These are phyloP conservation scores for Salix viminalis DNA, from an alignment of 345 rosid genomes.

Conservation along the genomic window DNA sequence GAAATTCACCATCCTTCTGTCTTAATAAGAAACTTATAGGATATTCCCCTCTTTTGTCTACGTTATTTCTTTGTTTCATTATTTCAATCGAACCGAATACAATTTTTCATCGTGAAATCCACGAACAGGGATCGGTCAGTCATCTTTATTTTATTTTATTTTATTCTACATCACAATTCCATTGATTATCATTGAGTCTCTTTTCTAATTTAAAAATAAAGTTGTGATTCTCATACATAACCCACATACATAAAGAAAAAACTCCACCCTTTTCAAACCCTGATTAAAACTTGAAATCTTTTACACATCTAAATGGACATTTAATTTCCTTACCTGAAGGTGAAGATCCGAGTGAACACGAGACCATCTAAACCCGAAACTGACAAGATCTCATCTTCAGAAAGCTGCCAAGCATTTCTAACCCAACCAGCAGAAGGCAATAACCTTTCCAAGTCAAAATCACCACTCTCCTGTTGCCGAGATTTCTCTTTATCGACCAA, in stretches of 20 bases:
- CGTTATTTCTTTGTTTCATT: too few species aligned
- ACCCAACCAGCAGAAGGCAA: slow-evolving; percentile 89
- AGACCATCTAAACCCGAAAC: slow-evolving; percentile 71
- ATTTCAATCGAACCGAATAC: too few species aligned
- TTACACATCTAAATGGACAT: background rate
- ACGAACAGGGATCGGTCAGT: too few species aligned
- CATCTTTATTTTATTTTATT: too few species aligned
- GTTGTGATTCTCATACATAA: background rate
- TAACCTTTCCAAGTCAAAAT: slow-evolving; percentile 57
- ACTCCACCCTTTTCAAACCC: background rate
- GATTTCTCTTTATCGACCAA: slow-evolving; percentile 39
- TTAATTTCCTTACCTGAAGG: slow-evolving; percentile 48
- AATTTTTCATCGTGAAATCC: too few species aligned
- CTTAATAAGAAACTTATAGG: too few species aligned
- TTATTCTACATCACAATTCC: too few species aligned
- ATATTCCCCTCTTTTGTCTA: too few species aligned
- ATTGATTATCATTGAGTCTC: too few species aligned
- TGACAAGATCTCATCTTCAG: slow-evolving; percentile 62
- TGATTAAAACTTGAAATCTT: background rate
- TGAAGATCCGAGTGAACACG: slow-evolving; percentile 63
- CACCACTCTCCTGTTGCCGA: slow-evolving; percentile 13
- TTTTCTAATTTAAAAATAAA: too few species aligned
- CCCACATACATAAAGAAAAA: background rate
- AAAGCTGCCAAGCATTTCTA: slow-evolving; percentile 54
- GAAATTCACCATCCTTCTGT: too few species aligned